These are phyloP conservation scores for Afroboletus lepidellus DNA, from an alignment of 1,284 basidiomycete species.

Conservation along the genomic window DNA sequence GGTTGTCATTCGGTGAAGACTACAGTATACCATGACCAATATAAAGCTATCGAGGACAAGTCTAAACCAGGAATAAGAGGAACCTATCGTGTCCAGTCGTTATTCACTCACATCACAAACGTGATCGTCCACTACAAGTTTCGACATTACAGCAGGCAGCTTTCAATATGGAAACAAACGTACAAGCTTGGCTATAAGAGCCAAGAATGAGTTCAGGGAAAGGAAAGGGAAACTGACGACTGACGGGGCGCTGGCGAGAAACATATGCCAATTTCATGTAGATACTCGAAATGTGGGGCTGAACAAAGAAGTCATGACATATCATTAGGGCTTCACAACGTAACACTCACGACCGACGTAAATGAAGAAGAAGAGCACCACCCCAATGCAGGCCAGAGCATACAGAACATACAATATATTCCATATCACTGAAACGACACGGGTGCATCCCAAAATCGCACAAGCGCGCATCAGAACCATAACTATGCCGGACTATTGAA, in stretches of 20 bases:
- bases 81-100: neutral
- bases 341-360: slow-evolving; percentile 10
- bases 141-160: neutral
- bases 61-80: neutral
- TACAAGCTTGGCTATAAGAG: slow-evolving; percentile 10
- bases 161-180: slow-evolving; percentile 3
- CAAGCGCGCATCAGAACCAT: slow-evolving; percentile 26
- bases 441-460: slow-evolving; percentile 17
- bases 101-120: slow-evolving; percentile 14
- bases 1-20: slow-evolving; percentile 4
- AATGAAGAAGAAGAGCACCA: neutral
- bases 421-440: neutral
- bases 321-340: neutral
- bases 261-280: slow-evolving; percentile 13
- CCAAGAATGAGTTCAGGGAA: neutral
- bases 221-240: slow-evolving; percentile 3
- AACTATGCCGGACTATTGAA: slow-evolving; percentile 11
- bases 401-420: slow-evolving; percentile 17
- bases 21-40: slow-evolving; percentile 1
- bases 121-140: slow-evolving; percentile 18
- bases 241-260: slow-evolving; percentile 5
- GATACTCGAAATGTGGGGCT: slow-evolving; percentile 6
- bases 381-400: neutral
- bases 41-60: slow-evolving; percentile 18
- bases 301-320: neutral